phyloP scores from a whole-genome alignment of 805 yeast species.

The Wickerhamia fluorescens region DNA sequence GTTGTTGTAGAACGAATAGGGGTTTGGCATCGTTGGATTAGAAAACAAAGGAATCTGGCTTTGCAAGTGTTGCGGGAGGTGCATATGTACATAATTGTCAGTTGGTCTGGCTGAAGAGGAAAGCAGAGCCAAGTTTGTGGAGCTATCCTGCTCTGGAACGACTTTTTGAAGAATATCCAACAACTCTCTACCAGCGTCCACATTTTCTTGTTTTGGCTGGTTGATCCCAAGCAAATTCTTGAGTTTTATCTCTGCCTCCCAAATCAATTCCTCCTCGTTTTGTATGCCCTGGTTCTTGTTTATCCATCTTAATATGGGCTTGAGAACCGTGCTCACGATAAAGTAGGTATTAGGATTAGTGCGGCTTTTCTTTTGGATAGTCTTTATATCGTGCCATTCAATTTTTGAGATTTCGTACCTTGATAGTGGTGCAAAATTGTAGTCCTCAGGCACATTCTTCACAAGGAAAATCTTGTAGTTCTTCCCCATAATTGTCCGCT shows the following conservation, averaged over 20 bases:
- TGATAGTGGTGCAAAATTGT: slow-evolving; percentile 70
- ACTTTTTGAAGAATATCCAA: slow-evolving; percentile 50
- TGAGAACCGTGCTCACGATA: slow-evolving; percentile 41
- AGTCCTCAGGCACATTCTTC: slow-evolving; percentile 69
- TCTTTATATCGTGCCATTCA: slow-evolving; percentile 64
- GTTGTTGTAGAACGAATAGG: no score
- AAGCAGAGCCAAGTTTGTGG: no score
- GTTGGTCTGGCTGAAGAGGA: not conserved
- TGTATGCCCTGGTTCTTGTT: slow-evolving; percentile 42
- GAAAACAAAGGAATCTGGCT: slow-evolving; percentile 15
- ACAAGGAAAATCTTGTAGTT: slow-evolving; percentile 78
- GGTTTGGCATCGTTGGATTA: slow-evolving; percentile 6
- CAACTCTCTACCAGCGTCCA: slow-evolving; percentile 73
- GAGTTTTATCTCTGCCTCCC: slow-evolving; percentile 57
- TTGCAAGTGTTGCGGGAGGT: slow-evolving; percentile 28
- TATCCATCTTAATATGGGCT: slow-evolving; percentile 50
- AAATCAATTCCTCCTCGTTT: slow-evolving; percentile 53
- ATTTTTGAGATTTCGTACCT: slow-evolving; percentile 83
- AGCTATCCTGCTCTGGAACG: slow-evolving; percentile 4
- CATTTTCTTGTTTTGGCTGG: no score
- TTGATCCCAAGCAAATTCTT: slow-evolving; percentile 61
- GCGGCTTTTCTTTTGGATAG: slow-evolving; percentile 34
- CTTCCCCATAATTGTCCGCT: slow-evolving; percentile 75
- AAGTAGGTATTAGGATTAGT: slow-evolving; percentile 32
- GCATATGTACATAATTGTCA: slow-evolving; percentile 15